Evolutionary conservation across 495 filamentous ascomycete species (phyloP).

Genomic region (Hypoxylon trugodes): DNA sequence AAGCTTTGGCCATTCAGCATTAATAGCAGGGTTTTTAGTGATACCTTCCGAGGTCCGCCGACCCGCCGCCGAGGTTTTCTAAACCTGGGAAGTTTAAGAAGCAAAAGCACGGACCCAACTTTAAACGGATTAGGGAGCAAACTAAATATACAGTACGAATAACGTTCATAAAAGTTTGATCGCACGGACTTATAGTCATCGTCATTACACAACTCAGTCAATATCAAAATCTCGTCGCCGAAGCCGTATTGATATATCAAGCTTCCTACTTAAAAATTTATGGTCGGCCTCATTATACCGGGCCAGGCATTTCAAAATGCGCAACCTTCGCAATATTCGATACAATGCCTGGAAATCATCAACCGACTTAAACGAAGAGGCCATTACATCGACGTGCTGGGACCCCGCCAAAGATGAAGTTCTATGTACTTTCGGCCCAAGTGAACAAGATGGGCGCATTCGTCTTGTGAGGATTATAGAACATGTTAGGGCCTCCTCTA

Average conservation of each 20-base stretch:
- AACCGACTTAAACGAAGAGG: slow-evolving; percentile 44
- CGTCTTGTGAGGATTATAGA: slow-evolving; percentile 67
- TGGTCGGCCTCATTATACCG: slow-evolving; percentile 5
- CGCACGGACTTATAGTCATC: slow-evolving; percentile 28
- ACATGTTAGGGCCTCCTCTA: slow-evolving; percentile 46
- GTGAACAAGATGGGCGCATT: slow-evolving; percentile 65
- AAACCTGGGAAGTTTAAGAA: neutral
- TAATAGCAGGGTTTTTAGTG: neutral
- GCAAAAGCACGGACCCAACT: slow-evolving; percentile 14
- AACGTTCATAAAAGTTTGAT: slow-evolving; percentile 20
- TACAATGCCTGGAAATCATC: slow-evolving; percentile 65
- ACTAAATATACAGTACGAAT: neutral
- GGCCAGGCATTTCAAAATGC: slow-evolving; percentile 62
- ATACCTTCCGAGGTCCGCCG: slow-evolving; percentile 25
- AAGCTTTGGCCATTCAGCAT: slow-evolving; percentile 33
- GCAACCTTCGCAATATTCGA: slow-evolving; percentile 78
- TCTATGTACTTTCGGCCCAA: slow-evolving; percentile 79
- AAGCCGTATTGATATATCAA: neutral
- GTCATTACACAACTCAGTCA: slow-evolving; percentile 29
- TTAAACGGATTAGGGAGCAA: neutral
- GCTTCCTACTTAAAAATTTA: neutral
- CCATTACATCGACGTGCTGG: slow-evolving; percentile 77
- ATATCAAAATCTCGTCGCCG: slow-evolving; percentile 7
- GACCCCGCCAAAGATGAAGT: slow-evolving; percentile 74
- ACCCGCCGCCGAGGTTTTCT: slow-evolving; percentile 22